Evolutionary conservation across 768 basidiomycete genomes (phyloP), one percentile per base, ranked within the genome.

Genomic region (Psilocybe tampanensis): DNA sequence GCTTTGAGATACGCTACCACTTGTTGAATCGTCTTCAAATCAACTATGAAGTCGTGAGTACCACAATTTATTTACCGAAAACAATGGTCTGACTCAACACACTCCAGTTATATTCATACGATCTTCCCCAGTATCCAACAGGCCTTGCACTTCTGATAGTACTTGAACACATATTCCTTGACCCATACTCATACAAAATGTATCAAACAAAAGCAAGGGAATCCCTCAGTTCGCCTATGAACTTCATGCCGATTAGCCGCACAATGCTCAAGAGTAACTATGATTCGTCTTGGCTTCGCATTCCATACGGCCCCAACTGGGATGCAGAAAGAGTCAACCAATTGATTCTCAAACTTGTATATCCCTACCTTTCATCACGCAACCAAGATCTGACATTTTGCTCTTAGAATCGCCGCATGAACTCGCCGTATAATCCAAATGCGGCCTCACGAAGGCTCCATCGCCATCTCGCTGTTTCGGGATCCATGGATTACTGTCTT

Each of bases 1-100:
- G 71, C 7, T 85, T 82, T 54, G 85, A 86, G 63, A 74, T 86
- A 5, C 79, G 79, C 56, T 75, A 85, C 5, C 83, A 83, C 1
- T 69, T 72, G 13, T 74, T 86, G 2, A 8, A 44, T 12, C 19
- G 43, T 12, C 5, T 11, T 13, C 15, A 17, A 23, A 23, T 44
- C n/a, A 22, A 44, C 41, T 29, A 29, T 29, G 29, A 29, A 4
- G 4, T 5, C 29, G 29, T 29, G 9, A 29, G 29, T 29, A 29
- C 29, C 9, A 29, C 9, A 9, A 5, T 29, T 5, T 29, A 29
- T 29, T 29, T 29, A n/a, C 29, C 9, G 29, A 29, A 4, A 29
- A n/a, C n/a, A n/a, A n/a, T n/a, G n/a, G n/a, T 29, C 29, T 29
- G 29, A 29, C 29, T 5, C 29, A 29, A 5, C 9, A 4, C 29